A percentile compares a stretch with the other conserved stretches of the same genome.
Evolutionary conservation across 1,284 basidiomycete species (phyloP).

Genomic region (Cystobasidium pallidum): DNA sequence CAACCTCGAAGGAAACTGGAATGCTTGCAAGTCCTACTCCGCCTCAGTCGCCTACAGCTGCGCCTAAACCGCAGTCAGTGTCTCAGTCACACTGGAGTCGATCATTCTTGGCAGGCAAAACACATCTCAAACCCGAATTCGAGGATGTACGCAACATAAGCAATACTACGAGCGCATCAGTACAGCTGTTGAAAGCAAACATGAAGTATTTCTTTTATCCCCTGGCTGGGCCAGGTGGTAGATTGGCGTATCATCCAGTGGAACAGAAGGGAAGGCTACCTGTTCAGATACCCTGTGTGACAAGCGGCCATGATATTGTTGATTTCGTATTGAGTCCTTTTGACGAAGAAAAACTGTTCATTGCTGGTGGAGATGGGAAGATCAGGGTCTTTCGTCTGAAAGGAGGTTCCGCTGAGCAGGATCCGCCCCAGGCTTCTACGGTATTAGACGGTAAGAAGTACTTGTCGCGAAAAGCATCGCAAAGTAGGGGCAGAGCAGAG

Average conservation of each 20-base stretch:
- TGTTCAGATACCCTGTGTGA: conserved; percentile 50
- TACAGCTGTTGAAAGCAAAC: conserved; percentile 56
- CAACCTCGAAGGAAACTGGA: not conserved
- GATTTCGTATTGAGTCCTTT: conserved; percentile 58
- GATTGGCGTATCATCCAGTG: conserved; percentile 58
- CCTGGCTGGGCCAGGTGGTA: conserved; percentile 59
- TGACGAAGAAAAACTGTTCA: conserved; percentile 53
- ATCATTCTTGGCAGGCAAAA: conserved; percentile 58
- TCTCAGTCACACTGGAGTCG: conserved; percentile 56
- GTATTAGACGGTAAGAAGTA: conserved; percentile 9
- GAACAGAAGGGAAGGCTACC: conserved; percentile 57
- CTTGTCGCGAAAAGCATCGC: conserved; percentile 30
- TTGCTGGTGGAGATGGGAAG: conserved; percentile 58
- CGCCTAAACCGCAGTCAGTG: conserved; percentile 29
- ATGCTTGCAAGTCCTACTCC: not conserved
- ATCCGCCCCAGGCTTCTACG: conserved; percentile 17
- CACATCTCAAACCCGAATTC: conserved; percentile 59
- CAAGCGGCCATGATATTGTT: conserved; percentile 56
- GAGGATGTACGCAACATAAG: conserved; percentile 57
- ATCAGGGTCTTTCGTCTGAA: conserved; percentile 57
- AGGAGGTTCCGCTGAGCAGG: conserved; percentile 47
- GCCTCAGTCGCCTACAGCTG: conserved; percentile 10
- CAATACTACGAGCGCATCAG: conserved; percentile 57
- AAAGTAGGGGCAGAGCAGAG: too few relatives aligned
- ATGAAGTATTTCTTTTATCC: conserved; percentile 57